These are phyloP conservation scores for Euphorbia celastroides DNA, from an alignment of 441 rosid species.

Conservation along the genomic window DNA sequence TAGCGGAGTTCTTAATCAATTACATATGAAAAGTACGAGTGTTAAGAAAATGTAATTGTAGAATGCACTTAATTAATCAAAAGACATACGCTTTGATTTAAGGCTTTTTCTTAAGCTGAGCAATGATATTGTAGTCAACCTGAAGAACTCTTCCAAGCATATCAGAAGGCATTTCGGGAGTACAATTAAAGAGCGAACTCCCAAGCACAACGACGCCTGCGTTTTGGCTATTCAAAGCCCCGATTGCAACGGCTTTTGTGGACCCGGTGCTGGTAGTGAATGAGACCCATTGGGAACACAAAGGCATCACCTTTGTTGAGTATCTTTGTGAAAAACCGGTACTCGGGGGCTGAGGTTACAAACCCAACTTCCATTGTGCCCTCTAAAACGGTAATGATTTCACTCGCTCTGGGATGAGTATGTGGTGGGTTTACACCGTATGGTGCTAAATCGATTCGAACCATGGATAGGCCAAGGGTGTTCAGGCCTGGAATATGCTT, in stretches of 20 bases:
- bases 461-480: constrained; percentile 28
- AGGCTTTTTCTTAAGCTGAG: constrained; percentile 15
- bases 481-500: constrained; percentile 27
- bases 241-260: constrained; percentile 21
- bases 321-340: constrained; percentile 22
- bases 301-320: constrained; percentile 26
- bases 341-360: constrained; percentile 25
- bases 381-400: constrained; percentile 24
- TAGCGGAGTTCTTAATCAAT: no score
- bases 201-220: constrained; percentile 24
- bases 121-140: constrained; percentile 12
- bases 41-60: no score
- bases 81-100: no score
- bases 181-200: constrained; percentile 23
- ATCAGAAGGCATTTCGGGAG: constrained; percentile 15
- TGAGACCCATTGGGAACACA: constrained; percentile 30
- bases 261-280: constrained; percentile 25
- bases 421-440: constrained; percentile 33
- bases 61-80: no score
- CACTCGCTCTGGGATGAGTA: constrained; percentile 28
- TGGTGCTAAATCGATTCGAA: constrained; percentile 26
- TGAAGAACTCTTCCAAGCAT: constrained; percentile 26
- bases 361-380: constrained; percentile 29
- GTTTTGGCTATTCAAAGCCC: constrained; percentile 30
- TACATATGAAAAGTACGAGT: no score